phyloP scores from a whole-genome alignment of 192 early-diverging fungal species.

The Podila epigama region DNA sequence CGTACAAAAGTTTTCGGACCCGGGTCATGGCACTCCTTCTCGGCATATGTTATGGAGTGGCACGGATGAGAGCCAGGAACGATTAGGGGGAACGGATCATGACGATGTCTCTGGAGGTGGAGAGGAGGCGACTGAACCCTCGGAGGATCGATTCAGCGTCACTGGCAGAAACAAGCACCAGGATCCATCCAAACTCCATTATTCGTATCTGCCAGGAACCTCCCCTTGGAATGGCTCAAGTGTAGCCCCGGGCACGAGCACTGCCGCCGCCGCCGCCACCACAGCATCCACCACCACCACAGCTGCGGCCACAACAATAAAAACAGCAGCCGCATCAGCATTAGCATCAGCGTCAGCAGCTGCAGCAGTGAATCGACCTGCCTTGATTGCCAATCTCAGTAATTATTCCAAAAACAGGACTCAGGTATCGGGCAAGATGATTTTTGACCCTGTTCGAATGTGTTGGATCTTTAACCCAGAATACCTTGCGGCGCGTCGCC shows the following conservation, averaged over 20 bases:
- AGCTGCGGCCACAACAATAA: background rate
- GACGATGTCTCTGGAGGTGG: too few species aligned
- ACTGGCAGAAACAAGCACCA: too few species aligned
- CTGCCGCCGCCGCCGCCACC: background rate
- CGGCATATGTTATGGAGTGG: background rate
- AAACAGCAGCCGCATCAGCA: background rate
- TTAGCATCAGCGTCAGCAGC: background rate
- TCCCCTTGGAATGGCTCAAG: too few species aligned
- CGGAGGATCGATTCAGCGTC: too few species aligned
- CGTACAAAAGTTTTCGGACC: background rate
- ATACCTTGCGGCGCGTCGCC: constrained; percentile 11
- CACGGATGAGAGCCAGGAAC: too few species aligned
- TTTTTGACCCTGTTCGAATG: constrained; percentile 34
- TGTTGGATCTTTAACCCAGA: constrained; percentile 47
- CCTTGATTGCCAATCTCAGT: constrained; percentile 34
- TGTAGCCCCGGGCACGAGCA: too few species aligned
- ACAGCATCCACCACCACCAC: constrained; percentile 1
- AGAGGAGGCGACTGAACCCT: background rate
- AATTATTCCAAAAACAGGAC: constrained; percentile 25
- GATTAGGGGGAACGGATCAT: too few species aligned
- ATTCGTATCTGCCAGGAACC: too few species aligned
- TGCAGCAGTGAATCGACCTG: constrained; percentile 11
- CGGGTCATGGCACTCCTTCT: background rate
- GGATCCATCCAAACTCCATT: too few species aligned
- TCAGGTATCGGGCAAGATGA: constrained; percentile 40